Evolutionary conservation across 2,329 filamentous ascomycete genomes (phyloP), one percentile per base, ranked within the genome.

Genomic region (Aurifilum marmelostoma): DNA sequence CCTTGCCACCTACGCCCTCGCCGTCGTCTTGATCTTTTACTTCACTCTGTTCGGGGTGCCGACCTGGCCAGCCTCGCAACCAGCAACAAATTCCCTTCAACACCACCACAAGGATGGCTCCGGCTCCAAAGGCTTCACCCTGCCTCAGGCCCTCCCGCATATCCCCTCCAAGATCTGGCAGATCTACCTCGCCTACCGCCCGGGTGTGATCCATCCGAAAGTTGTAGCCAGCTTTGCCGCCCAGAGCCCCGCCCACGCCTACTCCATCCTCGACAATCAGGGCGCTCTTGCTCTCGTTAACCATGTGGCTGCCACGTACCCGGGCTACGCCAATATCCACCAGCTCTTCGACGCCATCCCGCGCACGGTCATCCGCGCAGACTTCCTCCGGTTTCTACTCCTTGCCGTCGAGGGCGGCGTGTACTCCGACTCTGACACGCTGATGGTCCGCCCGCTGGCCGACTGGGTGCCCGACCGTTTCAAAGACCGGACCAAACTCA

Each of bases 341-440:
- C 16, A n/a, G 47, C 69, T 71, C 50, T 74, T 71, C 63, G 63
- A 65, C 7, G 67, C 62, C 50, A 71, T 74, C 69, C 65, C 72
- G 63, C 72, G 21, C 63, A 43, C 18, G 8, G 63, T 52, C 14
- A 43, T 66, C 37, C 70, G 72, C 24, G 72, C 72, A 50, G 75
- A 77, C 63, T 68, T 77, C 54, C 67, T 77, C 32, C 75, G 76
- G n/a, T 77, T 77, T 66, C 71, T 77, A 5, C 60, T 77, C 21
- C 74, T 77, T 18, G 66, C 68, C 3, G 70, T 71, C 18, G 76
- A 80, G 67, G 79, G 80, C 47, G 80, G 83, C 39, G 73, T 84
- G 14, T 89, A 88, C 75, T 82, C 85, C n/a, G 87, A 89, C 72
- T 87, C 87, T 58, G 87, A 89, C 74, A 87, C 88, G 32, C 83